Evolutionary conservation across 345 rosid species (phyloP), one percentile per base, ranked within the genome.

Genomic region (Microcos paniculata): DNA sequence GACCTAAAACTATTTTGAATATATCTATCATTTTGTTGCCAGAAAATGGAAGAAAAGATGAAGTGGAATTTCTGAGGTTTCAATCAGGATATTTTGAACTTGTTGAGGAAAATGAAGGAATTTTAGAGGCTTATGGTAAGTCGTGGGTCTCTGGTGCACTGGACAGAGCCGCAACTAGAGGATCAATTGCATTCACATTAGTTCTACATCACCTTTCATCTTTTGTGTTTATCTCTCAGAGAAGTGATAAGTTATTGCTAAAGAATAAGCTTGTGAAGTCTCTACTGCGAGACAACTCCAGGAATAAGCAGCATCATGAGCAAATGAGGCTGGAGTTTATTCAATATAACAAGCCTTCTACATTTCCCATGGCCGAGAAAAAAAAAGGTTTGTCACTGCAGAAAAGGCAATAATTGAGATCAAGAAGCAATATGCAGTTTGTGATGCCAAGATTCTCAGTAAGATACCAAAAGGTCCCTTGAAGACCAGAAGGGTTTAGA

Each of bases 131-230:
- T 12, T 92, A 92, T 70, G 84, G 81, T 61, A 92, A 92, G 79
- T 83, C 97, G 13, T 92, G 97, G 98, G 82, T 84, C 43, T 77
- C 92, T 42, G n/a, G n/a, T n/a, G n/a, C n/a, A n/a, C n/a, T n/a
- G n/a, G n/a, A n/a, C n/a, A n/a, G n/a, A n/a, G n/a, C n/a, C n/a
- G n/a, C n/a, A n/a, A n/a, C n/a, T n/a, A n/a, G n/a, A n/a, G n/a
- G n/a, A n/a, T n/a, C n/a, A n/a, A n/a, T n/a, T n/a, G n/a, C n/a
- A n/a, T n/a, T n/a, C n/a, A n/a, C n/a, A n/a, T n/a, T n/a, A n/a
- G 89, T 81, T 71, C 45, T 94, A 70, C 95, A 92, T 78, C 96
- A 94, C 45, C 79, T 90, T 48, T 88, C 93, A 65, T 89, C 82
- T 38, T 80, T 88, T 75, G 64, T 91, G 79, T 94, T 94, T 79